Percentiles rank a stretch among this genome's conserved stretches.
These are phyloP conservation scores for Pascua guehoae DNA, from an alignment of 1,284 basidiomycete genomes.

Conservation along the genomic window DNA sequence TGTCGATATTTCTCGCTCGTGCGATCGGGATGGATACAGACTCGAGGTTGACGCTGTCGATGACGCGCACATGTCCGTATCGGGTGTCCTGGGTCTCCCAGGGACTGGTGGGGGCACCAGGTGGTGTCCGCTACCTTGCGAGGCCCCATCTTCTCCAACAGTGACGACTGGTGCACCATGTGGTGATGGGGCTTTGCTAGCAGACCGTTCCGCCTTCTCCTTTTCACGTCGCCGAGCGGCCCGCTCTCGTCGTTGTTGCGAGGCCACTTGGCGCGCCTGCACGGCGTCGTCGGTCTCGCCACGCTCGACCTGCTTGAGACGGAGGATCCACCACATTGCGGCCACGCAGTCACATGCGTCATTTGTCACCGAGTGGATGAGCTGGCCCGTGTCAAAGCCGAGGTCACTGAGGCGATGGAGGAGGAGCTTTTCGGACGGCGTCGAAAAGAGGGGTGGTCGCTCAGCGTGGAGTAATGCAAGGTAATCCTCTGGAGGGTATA, in stretches of 20 bases:
- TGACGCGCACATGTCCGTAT: not conserved
- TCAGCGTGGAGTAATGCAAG: slow-evolving; percentile 65
- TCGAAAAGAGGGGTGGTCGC: slow-evolving; percentile 78
- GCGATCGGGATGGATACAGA: not conserved
- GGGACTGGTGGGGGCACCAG: not conserved
- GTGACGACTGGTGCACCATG: no score
- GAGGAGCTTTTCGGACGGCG: slow-evolving; percentile 72
- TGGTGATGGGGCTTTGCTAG: no score
- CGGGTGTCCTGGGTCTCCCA: not conserved
- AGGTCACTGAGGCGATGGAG: slow-evolving; percentile 69
- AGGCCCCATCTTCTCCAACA: not conserved
- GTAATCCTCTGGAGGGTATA: slow-evolving; percentile 56
- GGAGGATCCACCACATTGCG: slow-evolving; percentile 95
- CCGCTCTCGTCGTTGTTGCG: no score
- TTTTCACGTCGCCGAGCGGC: no score
- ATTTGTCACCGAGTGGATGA: slow-evolving; percentile 83
- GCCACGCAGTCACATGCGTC: slow-evolving; percentile 91
- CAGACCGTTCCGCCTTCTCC: no score
- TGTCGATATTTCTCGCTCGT: not conserved
- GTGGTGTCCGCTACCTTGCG: not conserved
- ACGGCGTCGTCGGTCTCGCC: slow-evolving; percentile 45
- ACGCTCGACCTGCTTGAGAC: slow-evolving; percentile 59
- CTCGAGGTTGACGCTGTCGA: not conserved
- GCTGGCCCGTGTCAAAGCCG: slow-evolving; percentile 90
- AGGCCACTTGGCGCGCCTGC: slow-evolving; percentile 13